Conservation (phyloP, 306 rosid species). For the Arachis stenosperma region DNA sequence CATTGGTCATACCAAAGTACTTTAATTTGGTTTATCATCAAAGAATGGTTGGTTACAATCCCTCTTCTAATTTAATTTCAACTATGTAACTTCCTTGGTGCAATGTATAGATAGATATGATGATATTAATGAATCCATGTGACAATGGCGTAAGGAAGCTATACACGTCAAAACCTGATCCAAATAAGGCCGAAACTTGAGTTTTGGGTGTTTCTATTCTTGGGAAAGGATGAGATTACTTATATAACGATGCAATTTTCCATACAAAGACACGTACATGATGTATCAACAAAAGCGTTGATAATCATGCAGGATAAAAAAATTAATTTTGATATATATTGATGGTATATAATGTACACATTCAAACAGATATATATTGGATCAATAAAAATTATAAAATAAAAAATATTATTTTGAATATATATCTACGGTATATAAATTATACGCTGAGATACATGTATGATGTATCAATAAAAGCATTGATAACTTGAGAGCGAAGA, state of each 20-base stretch:
- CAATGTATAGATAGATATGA: neutral
- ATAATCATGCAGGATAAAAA: too few species aligned
- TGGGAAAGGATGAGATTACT: neutral
- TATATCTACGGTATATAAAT: too few species aligned
- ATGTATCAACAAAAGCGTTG: too few species aligned
- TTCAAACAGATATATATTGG: too few species aligned
- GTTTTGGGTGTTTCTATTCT: neutral
- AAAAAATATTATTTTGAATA: too few species aligned
- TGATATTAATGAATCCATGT: conserved; percentile 31
- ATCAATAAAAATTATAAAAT: too few species aligned
- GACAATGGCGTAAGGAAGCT: conserved; percentile 10
- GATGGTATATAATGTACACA: too few species aligned
- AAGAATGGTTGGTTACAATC: neutral
- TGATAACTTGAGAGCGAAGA: too few species aligned
- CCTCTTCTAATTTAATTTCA: neutral
- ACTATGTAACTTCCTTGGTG: neutral
- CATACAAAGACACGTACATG: neutral
- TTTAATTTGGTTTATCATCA: neutral
- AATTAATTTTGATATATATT: too few species aligned
- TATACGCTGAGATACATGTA: too few species aligned
- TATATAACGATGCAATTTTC: neutral
- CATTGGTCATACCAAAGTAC: neutral
- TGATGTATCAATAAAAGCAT: too few species aligned
- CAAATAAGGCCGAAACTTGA: neutral
- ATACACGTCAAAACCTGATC: neutral